Evolutionary conservation across 805 yeast genomes (phyloP).

Genomic region (Pichia pseudocactophila): DNA sequence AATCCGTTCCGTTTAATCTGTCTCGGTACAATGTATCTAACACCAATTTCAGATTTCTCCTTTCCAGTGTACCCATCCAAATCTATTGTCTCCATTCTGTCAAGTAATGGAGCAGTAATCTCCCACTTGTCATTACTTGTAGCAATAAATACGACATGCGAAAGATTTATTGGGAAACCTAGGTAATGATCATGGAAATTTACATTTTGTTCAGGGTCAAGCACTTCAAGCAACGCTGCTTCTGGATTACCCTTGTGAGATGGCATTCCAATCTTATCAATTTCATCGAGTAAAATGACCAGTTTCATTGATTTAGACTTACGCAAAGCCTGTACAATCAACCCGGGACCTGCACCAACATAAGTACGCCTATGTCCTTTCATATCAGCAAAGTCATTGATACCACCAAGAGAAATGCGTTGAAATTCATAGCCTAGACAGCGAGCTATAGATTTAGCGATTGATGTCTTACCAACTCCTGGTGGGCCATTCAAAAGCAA

Average conservation of each 20-base stretch:
- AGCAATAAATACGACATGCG: constrained; percentile 74
- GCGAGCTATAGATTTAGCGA: constrained; percentile 73
- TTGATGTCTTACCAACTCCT: constrained; percentile 86
- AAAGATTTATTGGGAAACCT: constrained; percentile 78
- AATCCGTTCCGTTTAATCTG: constrained; percentile 66
- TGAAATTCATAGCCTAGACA: constrained; percentile 70
- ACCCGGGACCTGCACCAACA: constrained; percentile 89
- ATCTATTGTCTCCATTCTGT: constrained; percentile 76
- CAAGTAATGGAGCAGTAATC: constrained; percentile 68
- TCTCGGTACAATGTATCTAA: constrained; percentile 62
- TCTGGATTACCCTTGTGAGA: constrained; percentile 65
- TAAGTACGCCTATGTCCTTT: constrained; percentile 88
- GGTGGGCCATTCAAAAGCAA: constrained; percentile 84
- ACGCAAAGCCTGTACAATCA: constrained; percentile 65
- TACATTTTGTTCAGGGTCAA: constrained; percentile 83
- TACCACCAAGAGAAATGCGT: constrained; percentile 77
- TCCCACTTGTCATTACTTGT: constrained; percentile 74
- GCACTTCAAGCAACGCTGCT: constrained; percentile 78
- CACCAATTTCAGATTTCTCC: constrained; percentile 69
- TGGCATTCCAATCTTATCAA: constrained; percentile 47
- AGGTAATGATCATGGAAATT: constrained; percentile 74
- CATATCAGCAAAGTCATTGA: constrained; percentile 81
- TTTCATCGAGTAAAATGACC: constrained; percentile 73
- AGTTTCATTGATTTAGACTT: constrained; percentile 76
- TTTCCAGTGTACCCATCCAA: constrained; percentile 71